A percentile compares a stretch with the other conserved stretches of the same genome.
Conservation (phyloP, 192 early-diverging fungal genomes). For the Lunasporangiospora selenospora region DNA sequence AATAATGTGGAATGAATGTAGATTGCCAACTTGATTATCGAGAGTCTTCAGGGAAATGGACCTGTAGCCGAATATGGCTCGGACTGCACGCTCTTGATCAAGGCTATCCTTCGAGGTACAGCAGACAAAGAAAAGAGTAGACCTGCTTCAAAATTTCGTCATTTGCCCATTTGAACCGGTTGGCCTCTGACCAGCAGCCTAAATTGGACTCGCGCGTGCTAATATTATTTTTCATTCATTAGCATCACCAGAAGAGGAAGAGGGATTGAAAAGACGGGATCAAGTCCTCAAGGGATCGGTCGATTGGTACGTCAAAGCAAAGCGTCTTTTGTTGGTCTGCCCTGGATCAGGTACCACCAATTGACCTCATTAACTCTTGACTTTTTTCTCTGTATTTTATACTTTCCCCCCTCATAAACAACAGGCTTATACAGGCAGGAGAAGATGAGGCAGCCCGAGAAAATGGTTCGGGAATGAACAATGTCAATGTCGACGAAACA, state of each 20-base stretch:
- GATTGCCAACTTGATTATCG: conserved; percentile 21
- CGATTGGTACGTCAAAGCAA: conserved; percentile 30
- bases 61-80: not conserved
- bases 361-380: no score
- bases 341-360: no score
- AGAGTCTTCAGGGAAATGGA: conserved; percentile 6
- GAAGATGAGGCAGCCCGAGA: not conserved
- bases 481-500: conserved; percentile 13
- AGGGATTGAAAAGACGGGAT: conserved; percentile 1
- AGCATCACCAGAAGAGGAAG: conserved; percentile 36
- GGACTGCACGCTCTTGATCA: conserved; percentile 9
- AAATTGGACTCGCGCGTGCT: no score
- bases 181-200: no score
- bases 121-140: no score
- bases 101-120: conserved; percentile 28
- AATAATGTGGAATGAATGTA: no score
- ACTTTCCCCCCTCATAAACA: no score
- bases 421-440: conserved; percentile 31
- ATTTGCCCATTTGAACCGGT: no score
- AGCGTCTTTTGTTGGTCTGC: no score
- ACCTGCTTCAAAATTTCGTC: no score
- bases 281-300: conserved; percentile 37
- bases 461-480: not conserved
- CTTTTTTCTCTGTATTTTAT: no score
- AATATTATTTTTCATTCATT: no score